phyloP scores from a whole-genome alignment of 345 rosid species.

The Populus tremula region DNA sequence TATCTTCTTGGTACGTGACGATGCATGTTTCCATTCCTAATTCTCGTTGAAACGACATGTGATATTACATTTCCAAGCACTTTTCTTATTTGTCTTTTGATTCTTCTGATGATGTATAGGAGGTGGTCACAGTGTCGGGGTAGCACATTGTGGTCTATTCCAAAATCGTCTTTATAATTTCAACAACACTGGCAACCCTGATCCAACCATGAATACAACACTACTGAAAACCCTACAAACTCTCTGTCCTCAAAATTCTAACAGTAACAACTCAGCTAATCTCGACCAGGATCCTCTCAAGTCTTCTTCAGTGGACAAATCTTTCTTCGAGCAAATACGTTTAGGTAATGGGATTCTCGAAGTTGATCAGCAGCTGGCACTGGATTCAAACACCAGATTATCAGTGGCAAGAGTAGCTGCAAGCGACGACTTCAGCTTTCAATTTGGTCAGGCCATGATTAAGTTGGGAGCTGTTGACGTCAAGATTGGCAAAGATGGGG shows the following conservation, averaged over 20 bases:
- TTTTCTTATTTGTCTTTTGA: not conserved
- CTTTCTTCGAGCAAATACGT: conserved; percentile 45
- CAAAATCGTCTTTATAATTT: conserved; percentile 53
- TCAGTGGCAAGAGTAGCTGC: conserved; percentile 31
- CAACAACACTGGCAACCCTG: conserved; percentile 43
- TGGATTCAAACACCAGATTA: conserved; percentile 27
- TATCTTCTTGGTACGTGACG: conserved; percentile 44
- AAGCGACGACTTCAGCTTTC: conserved; percentile 26
- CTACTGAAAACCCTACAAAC: conserved; percentile 23
- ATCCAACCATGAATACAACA: conserved; percentile 46
- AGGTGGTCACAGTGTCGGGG: conserved; percentile 64
- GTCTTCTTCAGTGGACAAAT: conserved; percentile 43
- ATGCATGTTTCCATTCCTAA: not conserved
- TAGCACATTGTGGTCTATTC: conserved; percentile 48
- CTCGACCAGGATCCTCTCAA: conserved; percentile 46
- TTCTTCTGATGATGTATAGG: conserved; percentile 21
- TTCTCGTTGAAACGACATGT: too few species aligned
- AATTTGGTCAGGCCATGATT: conserved; percentile 56
- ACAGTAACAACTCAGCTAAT: conserved; percentile 9
- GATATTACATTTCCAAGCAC: not conserved
- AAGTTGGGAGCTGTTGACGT: conserved; percentile 43
- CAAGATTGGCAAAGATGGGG: conserved; percentile 22
- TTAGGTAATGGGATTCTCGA: conserved; percentile 40
- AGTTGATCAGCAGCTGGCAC: conserved; percentile 50
- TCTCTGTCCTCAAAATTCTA: conserved; percentile 21